These are phyloP conservation scores for Areca catechu DNA, from an alignment of 176 grass and related monocot species.

Conservation along the genomic window DNA sequence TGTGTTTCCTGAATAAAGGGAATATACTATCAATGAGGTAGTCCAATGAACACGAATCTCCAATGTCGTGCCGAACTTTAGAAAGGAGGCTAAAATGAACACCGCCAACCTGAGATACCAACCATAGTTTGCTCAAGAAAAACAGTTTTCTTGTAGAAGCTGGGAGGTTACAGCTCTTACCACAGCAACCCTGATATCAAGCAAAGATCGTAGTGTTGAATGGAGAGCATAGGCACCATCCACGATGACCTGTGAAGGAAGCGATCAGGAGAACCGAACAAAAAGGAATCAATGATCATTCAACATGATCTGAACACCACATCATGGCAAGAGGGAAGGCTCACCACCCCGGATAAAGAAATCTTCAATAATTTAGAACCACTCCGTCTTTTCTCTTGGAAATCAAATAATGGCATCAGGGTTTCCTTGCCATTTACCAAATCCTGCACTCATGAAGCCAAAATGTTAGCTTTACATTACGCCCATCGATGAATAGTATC, in stretches of 20 bases:
- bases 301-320: no score
- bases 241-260: constrained; percentile 68
- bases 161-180: constrained; percentile 34
- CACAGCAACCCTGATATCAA: constrained; percentile 98
- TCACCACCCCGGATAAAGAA: constrained; percentile 75
- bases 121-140: constrained; percentile 20
- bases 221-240: constrained; percentile 98
- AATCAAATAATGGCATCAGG: constrained; percentile 72
- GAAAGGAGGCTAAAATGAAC: constrained; percentile 97
- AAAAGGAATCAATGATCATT: no score
- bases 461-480: neutral
- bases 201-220: constrained; percentile 78
- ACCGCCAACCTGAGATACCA: constrained; percentile 68
- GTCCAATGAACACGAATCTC: constrained; percentile 97
- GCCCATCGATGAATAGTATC: no score
- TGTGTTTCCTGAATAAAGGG: constrained; percentile 91
- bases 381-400: constrained; percentile 76
- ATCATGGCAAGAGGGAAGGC: neutral
- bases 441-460: constrained; percentile 56
- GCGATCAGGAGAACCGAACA: neutral
- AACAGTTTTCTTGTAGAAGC: neutral
- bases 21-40: constrained; percentile 99
- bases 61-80: constrained; percentile 97
- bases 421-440: constrained; percentile 79
- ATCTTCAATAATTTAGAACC: constrained; percentile 74